These are phyloP conservation scores for Mrakiaceae sp. DNA, from an alignment of 1,284 basidiomycete species.

Conservation along the genomic window DNA sequence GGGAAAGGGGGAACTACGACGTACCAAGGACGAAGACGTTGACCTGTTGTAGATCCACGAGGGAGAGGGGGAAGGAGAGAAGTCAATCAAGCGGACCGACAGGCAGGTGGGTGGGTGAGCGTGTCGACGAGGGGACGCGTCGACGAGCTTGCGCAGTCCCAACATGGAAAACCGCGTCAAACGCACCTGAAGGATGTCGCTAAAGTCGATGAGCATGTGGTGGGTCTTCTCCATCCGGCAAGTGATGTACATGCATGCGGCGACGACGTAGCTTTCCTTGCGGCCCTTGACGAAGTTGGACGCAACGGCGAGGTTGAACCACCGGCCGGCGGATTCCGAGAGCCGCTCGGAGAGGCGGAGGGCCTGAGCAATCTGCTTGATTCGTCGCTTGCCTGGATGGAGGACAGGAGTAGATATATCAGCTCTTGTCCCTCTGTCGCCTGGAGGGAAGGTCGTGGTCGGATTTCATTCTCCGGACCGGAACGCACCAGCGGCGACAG, in stretches of 20 bases:
- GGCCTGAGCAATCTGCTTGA: conserved; percentile 65
- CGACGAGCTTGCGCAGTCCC: not conserved
- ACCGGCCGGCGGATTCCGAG: conserved; percentile 66
- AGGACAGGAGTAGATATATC: too few species aligned
- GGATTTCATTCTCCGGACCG: too few species aligned
- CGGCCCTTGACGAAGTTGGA: conserved; percentile 90
- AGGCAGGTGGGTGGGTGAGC: not conserved
- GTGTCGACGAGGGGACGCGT: conserved; percentile 3
- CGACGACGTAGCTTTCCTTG: conserved; percentile 82
- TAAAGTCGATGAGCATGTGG: conserved; percentile 99
- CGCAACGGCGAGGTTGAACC: conserved; percentile 88
- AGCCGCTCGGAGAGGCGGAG: conserved; percentile 70
- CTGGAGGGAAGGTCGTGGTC: too few species aligned
- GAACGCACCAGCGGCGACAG: conserved; percentile 68
- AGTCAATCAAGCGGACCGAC: not conserved
- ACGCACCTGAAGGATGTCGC: conserved; percentile 71
- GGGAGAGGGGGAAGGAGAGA: not conserved
- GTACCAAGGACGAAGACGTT: conserved; percentile 87
- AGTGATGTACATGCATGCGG: conserved; percentile 89
- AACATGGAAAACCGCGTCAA: not conserved
- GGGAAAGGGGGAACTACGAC: not conserved
- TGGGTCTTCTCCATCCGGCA: conserved; percentile 80
- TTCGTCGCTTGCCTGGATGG: conserved; percentile 58
- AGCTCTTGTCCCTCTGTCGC: too few species aligned
- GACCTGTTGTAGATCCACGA: conserved; percentile 45